Base-by-base conservation (phyloP, 257 asterid genomes). In the Solanum rostratum region DNA sequence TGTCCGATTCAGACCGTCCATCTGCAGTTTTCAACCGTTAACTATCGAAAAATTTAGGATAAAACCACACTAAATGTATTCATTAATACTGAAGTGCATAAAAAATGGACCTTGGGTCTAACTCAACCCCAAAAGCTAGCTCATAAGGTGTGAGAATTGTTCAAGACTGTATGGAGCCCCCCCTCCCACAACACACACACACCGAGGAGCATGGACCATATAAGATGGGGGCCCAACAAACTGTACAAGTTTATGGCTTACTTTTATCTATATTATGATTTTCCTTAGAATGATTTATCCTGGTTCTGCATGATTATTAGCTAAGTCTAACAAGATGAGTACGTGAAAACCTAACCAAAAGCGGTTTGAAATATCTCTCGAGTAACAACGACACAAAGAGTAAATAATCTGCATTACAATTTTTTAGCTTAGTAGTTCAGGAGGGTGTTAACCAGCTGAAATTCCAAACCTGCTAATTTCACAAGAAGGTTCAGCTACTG, bases 1-100 rank as follows among this genome's bases (percentile, higher is more conserved):
- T 52, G 98, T 91, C 91, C 87, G 83, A n/a, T 94, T 93, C 96
- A 96, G 91, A 80, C 98, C 99, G 81, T 96, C 99, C 99, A 96
- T 96, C 99, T 96, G 97, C 92, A 93, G 88, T 93, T 89, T 81
- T 76, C 86, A 91, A 84, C 53, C 84, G 82, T 90, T 68, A 89
- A 79, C 74, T 52, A 65, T 33, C 22, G 22, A 65, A 15, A 65
- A 29, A 65, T 43, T 65, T 65, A 43, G 19, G n/a, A 65, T 65
- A 15, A 65, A 65, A 15, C 45, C 74, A 15, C 18, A 30, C 45
- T 30, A 65, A 62, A 30, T 15, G 45, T 65, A 43, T 65, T 16
- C 74, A 15, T 3, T 65, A 65, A 65, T 65, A 65, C 16, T 43
- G 18, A 19, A 29, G 71, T 14, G 55, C 13, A 50, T 13, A 50